Conservation (phyloP, 169 alveolate genomes). For the Plasmodium sp. region DNA sequence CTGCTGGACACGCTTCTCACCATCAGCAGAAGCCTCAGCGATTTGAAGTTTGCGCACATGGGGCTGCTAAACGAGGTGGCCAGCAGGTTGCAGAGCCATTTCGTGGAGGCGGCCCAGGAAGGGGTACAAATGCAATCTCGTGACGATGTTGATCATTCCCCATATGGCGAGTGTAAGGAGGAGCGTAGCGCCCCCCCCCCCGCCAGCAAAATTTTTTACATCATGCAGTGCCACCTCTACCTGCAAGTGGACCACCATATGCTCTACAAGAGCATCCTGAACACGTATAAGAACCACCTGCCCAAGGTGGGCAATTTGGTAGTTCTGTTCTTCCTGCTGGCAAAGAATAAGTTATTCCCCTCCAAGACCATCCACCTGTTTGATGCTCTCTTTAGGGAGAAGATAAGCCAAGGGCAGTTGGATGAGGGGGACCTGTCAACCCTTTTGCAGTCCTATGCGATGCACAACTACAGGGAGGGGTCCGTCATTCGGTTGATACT, state of each 20-base stretch:
- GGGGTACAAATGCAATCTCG: neutral
- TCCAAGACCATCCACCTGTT: slow-evolving; percentile 39
- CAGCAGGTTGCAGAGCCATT: slow-evolving; percentile 1
- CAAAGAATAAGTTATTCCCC: slow-evolving; percentile 59
- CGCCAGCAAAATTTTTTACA: slow-evolving; percentile 28
- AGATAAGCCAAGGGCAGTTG: neutral
- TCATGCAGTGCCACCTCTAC: slow-evolving; percentile 43
- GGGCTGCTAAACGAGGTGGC: slow-evolving; percentile 22
- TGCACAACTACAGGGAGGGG: slow-evolving; percentile 34
- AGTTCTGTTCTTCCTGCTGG: slow-evolving; percentile 15
- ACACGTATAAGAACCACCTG: neutral
- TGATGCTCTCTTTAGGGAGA: slow-evolving; percentile 19
- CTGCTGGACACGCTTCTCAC: neutral
- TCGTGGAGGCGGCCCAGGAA: neutral
- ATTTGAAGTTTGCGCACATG: slow-evolving; percentile 31
- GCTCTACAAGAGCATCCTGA: slow-evolving; percentile 45
- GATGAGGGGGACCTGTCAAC: slow-evolving; percentile 5
- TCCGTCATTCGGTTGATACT: neutral
- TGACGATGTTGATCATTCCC: neutral
- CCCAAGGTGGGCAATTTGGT: slow-evolving; percentile 1
- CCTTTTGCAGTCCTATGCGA: slow-evolving; percentile 34
- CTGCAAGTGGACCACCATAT: slow-evolving; percentile 52
- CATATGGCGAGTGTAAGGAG: neutral
- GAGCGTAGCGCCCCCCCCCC: neutral
- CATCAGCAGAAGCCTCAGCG: slow-evolving; percentile 28